Base-by-base conservation (phyloP, 257 asterid genomes). In the Agastache rugosa region DNA sequence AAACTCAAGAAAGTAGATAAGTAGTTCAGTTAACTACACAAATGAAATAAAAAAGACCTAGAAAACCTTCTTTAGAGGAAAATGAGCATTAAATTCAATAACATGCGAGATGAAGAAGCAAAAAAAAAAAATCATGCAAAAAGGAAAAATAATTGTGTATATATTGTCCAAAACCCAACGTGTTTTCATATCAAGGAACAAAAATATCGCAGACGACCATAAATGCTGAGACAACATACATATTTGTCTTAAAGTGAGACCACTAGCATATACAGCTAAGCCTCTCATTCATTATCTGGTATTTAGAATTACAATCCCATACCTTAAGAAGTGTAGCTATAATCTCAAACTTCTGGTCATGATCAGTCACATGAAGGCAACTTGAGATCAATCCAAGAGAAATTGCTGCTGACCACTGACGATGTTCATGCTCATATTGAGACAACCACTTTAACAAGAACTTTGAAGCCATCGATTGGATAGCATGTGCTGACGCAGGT, bases 361-460 rank as follows among this genome's bases (percentile, higher is more conserved):
- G 87, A 84, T 95, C 99, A 22, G 99, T 95, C 74, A 87, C 85
- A 61, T 95, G 98, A 78, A 92, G 88, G 86, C 93, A 85, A 87
- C 97, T 90, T 73, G 98, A 85, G 75, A 95, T 83, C 89, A 92
- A 77, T 70, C 99, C 99, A 77, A 95, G 89, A 85, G 98, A 90
- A 69, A 95, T 90, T 56, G 98, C 98, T 29, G 98, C 96, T 67
- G 97, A 83, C 97, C 98, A 95, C 84, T 95, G 99, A 75, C 91
- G 96, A 65, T 85, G 74, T 83, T 95, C 99, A 50, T 92, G 98
- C 72, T 90, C 98, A 81, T 87, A 83, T 80, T 92, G 97, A 64
- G 82, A 82, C 73, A 90, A 67, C 99, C 99, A 92, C 72, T 80
- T 80, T 55, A 91, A 80, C 78, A 95, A 83, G 82, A 90, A 92